Percentiles rank a stretch among this genome's conserved stretches.
Evolutionary conservation across 305 asterid species (phyloP).

Genomic region (Fraxinus paxiana): DNA sequence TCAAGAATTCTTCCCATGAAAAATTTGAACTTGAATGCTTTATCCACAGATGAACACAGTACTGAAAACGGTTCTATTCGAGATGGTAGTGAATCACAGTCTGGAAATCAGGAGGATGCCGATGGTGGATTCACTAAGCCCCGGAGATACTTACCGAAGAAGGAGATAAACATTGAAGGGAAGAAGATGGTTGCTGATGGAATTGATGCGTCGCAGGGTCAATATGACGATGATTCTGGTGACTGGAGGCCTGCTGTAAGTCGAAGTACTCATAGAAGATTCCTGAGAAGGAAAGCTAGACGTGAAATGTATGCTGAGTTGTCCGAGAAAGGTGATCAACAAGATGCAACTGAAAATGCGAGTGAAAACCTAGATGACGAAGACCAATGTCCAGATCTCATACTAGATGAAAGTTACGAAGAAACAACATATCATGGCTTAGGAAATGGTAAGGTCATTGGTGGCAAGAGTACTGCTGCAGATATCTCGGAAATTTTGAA

Average conservation of each 20-base stretch:
- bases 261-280: conserved; percentile 89
- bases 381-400: conserved; percentile 46
- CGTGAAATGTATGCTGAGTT: conserved; percentile 49
- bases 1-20: conserved; percentile 78
- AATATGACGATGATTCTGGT: conserved; percentile 52
- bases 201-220: conserved; percentile 86
- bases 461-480: conserved; percentile 26
- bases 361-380: conserved; percentile 45
- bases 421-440: conserved; percentile 26
- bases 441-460: conserved; percentile 20
- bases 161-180: conserved; percentile 69
- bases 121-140: conserved; percentile 41
- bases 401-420: conserved; percentile 39
- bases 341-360: conserved; percentile 32
- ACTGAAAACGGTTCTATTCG: conserved; percentile 36
- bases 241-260: conserved; percentile 94
- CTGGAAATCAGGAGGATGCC: conserved; percentile 38
- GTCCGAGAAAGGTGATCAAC: conserved; percentile 43
- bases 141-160: conserved; percentile 47
- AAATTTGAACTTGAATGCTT: conserved; percentile 49
- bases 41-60: conserved; percentile 40
- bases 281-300: conserved; percentile 81
- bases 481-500: conserved; percentile 47
- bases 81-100: conserved; percentile 42
- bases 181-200: conserved; percentile 85